A percentile compares a stretch with the other conserved stretches of the same genome.
These are phyloP conservation scores for Penicillium nucicola DNA, from an alignment of 495 filamentous ascomycete species.

Conservation along the genomic window DNA sequence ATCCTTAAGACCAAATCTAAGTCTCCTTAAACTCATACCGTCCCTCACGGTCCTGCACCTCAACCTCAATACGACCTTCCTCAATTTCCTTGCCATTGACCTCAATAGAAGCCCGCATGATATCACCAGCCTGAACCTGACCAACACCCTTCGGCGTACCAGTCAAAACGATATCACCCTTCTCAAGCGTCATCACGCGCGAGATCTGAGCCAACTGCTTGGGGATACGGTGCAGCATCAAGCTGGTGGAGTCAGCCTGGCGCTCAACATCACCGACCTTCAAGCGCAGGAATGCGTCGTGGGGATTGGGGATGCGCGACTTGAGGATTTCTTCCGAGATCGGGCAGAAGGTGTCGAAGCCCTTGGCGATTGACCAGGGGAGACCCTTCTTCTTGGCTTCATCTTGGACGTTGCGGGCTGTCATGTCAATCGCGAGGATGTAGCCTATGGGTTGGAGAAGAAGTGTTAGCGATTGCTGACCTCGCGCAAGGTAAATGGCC, in stretches of 20 bases:
- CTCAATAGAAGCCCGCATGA: constrained; percentile 81
- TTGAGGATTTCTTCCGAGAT: constrained; percentile 76
- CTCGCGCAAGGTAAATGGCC: too few species aligned
- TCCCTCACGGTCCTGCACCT: constrained; percentile 66
- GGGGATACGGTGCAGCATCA: constrained; percentile 94
- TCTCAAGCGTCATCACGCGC: constrained; percentile 87
- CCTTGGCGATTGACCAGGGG: constrained; percentile 95
- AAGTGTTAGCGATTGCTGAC: background rate
- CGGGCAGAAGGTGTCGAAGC: constrained; percentile 95
- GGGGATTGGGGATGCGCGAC: constrained; percentile 76
- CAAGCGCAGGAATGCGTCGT: constrained; percentile 80
- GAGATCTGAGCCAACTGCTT: constrained; percentile 84
- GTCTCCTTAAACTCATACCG: constrained; percentile 48
- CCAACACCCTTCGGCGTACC: constrained; percentile 98
- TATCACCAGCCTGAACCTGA: constrained; percentile 77
- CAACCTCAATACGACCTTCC: constrained; percentile 81
- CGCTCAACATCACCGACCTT: constrained; percentile 68
- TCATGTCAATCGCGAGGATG: constrained; percentile 88
- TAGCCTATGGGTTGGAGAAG: constrained; percentile 58
- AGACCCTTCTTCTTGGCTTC: constrained; percentile 95
- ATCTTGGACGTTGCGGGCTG: constrained; percentile 87
- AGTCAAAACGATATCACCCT: constrained; percentile 89
- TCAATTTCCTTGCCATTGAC: constrained; percentile 81
- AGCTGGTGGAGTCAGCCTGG: constrained; percentile 79
- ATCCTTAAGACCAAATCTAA: constrained; percentile 8